Conservation (phyloP, 768 basidiomycete genomes). For the Lyophyllum decastes region DNA sequence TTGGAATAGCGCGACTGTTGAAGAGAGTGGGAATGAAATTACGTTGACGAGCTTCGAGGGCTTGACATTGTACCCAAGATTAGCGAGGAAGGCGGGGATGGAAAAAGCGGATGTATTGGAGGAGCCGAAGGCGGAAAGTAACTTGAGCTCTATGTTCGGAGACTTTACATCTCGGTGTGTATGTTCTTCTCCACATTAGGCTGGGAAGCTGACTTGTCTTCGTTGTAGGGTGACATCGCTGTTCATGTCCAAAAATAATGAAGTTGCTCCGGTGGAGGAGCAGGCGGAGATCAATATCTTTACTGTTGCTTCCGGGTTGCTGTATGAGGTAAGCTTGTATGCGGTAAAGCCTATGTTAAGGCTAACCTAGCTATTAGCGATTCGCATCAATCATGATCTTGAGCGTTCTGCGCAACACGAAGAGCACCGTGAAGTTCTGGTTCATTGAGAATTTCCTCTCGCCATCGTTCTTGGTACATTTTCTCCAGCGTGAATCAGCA, state of each 20-base stretch:
- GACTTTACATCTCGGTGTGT: conserved; percentile 54
- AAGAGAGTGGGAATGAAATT: conserved; percentile 70
- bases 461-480: conserved; percentile 85
- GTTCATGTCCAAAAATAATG: conserved; percentile 34
- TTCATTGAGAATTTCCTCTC: conserved; percentile 99
- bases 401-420: conserved; percentile 92
- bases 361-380: conserved; percentile 52
- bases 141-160: conserved; percentile 43
- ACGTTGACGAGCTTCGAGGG: conserved; percentile 91
- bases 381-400: conserved; percentile 99
- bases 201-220: conserved; percentile 3
- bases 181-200: neutral
- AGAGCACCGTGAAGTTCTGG: conserved; percentile 98
- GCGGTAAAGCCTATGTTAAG: too few relatives aligned
- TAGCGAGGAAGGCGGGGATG: conserved; percentile 72
- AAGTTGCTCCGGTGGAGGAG: conserved; percentile 25
- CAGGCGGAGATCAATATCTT: conserved; percentile 98
- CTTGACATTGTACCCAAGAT: conserved; percentile 81
- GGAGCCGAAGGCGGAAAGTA: conserved; percentile 34
- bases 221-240: conserved; percentile 44
- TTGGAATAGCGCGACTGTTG: conserved; percentile 77
- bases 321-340: conserved; percentile 95
- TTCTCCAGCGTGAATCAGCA: neutral
- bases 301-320: conserved; percentile 93
- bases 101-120: conserved; percentile 80